phyloP scores from a whole-genome alignment of 345 rosid genomes.

The Ceriops zippeliana region DNA sequence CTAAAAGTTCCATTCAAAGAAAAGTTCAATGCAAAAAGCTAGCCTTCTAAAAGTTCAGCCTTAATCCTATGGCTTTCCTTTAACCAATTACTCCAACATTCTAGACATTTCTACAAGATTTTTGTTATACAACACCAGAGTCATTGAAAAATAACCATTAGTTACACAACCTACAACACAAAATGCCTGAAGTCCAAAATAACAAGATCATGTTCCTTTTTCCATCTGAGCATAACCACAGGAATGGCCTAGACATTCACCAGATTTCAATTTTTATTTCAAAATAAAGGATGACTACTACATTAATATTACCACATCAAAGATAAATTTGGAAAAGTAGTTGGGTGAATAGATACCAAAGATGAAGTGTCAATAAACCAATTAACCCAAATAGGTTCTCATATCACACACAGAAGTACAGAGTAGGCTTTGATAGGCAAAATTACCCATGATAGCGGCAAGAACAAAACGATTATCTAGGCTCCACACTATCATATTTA shows the following conservation, averaged over 20 bases:
- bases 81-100: neutral
- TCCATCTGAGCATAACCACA: too few species aligned
- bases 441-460: conserved; percentile 96
- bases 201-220: neutral
- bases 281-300: too few species aligned
- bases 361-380: too few species aligned
- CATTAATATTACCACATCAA: too few species aligned
- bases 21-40: neutral
- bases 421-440: neutral
- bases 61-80: neutral
- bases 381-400: too few species aligned
- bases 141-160: neutral
- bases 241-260: neutral
- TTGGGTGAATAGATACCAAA: too few species aligned
- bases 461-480: conserved; percentile 98
- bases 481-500: conserved; percentile 97
- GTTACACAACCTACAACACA: neutral
- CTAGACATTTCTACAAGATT: neutral
- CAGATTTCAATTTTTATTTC: neutral
- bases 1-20: neutral
- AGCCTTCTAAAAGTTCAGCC: neutral
- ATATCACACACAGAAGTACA: too few species aligned
- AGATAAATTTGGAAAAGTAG: too few species aligned
- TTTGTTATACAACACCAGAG: neutral
- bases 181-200: neutral